Percentiles rank a stretch among this genome's conserved stretches.
These are phyloP conservation scores for Pichiaceae sp. DNA, from an alignment of 1,139 yeast species.

Conservation along the genomic window DNA sequence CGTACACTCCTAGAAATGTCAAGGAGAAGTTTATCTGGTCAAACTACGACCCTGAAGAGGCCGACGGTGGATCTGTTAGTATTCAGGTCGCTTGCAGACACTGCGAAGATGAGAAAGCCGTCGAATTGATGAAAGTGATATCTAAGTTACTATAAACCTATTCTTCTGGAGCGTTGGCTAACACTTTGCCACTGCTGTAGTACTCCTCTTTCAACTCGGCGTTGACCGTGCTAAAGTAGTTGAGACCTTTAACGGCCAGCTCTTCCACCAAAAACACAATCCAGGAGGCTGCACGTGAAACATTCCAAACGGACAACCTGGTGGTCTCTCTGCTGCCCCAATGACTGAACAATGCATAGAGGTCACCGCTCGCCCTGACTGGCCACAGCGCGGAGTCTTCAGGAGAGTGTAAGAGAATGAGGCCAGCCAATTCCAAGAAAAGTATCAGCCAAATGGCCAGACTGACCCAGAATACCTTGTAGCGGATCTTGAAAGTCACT, in stretches of 20 bases:
- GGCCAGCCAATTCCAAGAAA: background rate
- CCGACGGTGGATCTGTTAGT: slow-evolving; percentile 59
- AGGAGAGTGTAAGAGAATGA: background rate
- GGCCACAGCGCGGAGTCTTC: background rate
- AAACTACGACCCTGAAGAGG: slow-evolving; percentile 45
- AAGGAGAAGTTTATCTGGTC: slow-evolving; percentile 31
- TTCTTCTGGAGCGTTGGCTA: slow-evolving; percentile 40
- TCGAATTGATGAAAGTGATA: slow-evolving; percentile 19
- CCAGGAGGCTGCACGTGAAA: slow-evolving; percentile 1
- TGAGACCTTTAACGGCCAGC: background rate
- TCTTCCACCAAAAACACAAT: slow-evolving; percentile 1
- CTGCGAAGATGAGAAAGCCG: slow-evolving; percentile 54
- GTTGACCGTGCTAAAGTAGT: slow-evolving; percentile 12
- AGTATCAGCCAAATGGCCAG: background rate
- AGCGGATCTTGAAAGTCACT: slow-evolving; percentile 1
- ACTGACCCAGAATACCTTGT: background rate
- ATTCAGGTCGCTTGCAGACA: slow-evolving; percentile 54
- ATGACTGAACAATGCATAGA: background rate
- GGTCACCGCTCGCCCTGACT: background rate
- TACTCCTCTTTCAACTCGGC: slow-evolving; percentile 50
- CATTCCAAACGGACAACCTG: background rate
- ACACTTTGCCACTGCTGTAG: slow-evolving; percentile 54
- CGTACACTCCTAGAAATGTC: slow-evolving; percentile 25
- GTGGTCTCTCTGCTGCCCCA: background rate
- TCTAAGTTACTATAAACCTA: background rate